Evolutionary conservation across 371 early-diverging fungal genomes (phyloP).

Genomic region (Encephalitozoon cuniculi): DNA sequence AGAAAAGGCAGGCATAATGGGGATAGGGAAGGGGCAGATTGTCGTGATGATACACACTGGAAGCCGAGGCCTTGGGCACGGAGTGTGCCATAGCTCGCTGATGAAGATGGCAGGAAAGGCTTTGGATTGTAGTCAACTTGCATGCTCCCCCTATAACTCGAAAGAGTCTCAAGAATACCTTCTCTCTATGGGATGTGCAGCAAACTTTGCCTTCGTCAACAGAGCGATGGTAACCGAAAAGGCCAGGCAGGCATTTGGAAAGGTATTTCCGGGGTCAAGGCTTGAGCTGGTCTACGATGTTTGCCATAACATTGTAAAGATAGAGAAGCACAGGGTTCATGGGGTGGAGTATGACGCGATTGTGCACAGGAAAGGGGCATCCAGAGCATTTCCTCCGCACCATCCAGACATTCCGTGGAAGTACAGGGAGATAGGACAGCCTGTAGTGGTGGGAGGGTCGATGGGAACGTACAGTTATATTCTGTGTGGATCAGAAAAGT

Average conservation of each 20-base stretch:
- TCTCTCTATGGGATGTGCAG: constrained; percentile 39
- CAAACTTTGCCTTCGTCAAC: constrained; percentile 62
- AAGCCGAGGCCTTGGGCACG: constrained; percentile 57
- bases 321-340: constrained; percentile 27
- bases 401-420: constrained; percentile 14
- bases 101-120: constrained; percentile 8
- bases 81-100: constrained; percentile 38
- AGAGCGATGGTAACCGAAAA: constrained; percentile 50
- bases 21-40: constrained; percentile 46
- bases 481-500: constrained; percentile 35
- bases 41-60: constrained; percentile 59
- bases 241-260: constrained; percentile 37
- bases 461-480: constrained; percentile 61
- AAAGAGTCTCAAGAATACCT: constrained; percentile 48
- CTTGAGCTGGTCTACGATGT: constrained; percentile 56
- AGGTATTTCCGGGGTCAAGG: constrained; percentile 16
- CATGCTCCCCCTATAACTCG: constrained; percentile 6
- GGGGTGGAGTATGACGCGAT: constrained; percentile 27
- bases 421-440: constrained; percentile 29
- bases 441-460: constrained; percentile 59
- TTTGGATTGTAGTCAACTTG: background rate
- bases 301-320: constrained; percentile 56
- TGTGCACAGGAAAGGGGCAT: constrained; percentile 59
- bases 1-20: constrained; percentile 29
- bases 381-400: constrained; percentile 30